Conservation (phyloP, 2,329 filamentous ascomycete genomes). For the Monosporascus sp. region DNA sequence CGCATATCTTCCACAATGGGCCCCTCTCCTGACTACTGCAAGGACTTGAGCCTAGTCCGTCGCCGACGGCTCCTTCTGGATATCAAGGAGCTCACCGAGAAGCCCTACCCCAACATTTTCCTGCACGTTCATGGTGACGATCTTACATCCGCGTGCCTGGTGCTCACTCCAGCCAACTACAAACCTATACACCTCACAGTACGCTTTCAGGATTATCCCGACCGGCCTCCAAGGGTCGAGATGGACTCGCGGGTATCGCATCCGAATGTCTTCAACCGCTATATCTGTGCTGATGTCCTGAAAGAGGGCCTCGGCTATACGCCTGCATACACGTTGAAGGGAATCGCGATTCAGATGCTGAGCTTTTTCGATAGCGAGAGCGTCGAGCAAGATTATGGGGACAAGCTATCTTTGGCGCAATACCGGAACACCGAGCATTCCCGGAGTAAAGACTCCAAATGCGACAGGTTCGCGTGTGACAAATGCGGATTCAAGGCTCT, state of each 20-base stretch:
- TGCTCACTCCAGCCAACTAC: conserved; percentile 36
- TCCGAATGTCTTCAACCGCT: conserved; percentile 38
- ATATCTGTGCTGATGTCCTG: conserved; percentile 44
- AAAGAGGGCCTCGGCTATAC: conserved; percentile 38
- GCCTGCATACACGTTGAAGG: conserved; percentile 45
- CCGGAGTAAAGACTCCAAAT: neutral
- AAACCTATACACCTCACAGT: conserved; percentile 38
- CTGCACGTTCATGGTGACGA: conserved; percentile 33
- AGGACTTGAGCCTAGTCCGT: neutral
- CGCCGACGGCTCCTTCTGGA: conserved; percentile 34
- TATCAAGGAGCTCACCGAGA: conserved; percentile 37
- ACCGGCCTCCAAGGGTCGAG: conserved; percentile 31
- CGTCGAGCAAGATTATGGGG: conserved; percentile 34
- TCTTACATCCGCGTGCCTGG: conserved; percentile 34
- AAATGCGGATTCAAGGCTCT: conserved; percentile 18
- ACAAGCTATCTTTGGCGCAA: conserved; percentile 16
- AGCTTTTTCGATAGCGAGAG: conserved; percentile 45
- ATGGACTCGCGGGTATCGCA: conserved; percentile 38
- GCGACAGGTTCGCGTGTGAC: conserved; percentile 17
- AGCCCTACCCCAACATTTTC: conserved; percentile 42
- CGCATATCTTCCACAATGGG: too few relatives aligned
- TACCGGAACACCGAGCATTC: conserved; percentile 13
- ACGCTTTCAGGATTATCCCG: conserved; percentile 33
- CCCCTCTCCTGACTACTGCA: too few relatives aligned
- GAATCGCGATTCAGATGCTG: conserved; percentile 44